Evolutionary conservation across 768 basidiomycete genomes (phyloP).

Genomic region (Trametes cubensis): DNA sequence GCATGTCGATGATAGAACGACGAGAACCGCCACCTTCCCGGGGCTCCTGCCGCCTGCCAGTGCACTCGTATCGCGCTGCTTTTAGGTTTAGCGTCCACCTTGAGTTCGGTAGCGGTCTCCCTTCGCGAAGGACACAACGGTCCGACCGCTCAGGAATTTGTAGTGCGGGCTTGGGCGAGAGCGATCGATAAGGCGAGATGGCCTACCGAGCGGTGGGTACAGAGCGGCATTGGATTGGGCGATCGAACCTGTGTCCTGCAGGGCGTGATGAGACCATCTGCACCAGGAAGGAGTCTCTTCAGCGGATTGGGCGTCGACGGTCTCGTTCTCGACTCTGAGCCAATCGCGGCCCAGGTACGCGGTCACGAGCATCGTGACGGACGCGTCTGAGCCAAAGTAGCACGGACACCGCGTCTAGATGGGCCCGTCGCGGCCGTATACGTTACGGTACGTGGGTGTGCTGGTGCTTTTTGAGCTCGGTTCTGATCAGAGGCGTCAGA

Average conservation of each 20-base stretch:
- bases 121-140: slow-evolving; percentile 14
- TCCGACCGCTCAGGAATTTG: slow-evolving; percentile 12
- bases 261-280: too few species aligned
- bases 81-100: slow-evolving; percentile 6
- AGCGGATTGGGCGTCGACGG: not conserved
- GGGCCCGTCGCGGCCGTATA: not conserved
- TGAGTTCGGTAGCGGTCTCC: slow-evolving; percentile 8
- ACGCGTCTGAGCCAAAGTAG: slow-evolving; percentile 1
- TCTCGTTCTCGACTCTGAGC: not conserved
- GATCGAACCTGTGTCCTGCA: not conserved
- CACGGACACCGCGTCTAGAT: not conserved
- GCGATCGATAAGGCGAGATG: slow-evolving; percentile 11
- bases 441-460: not conserved
- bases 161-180: slow-evolving; percentile 1
- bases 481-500: too few species aligned
- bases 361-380: slow-evolving; percentile 15
- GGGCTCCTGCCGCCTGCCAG: not conserved
- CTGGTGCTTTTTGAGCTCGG: too few species aligned
- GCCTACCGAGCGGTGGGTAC: not conserved
- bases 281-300: too few species aligned
- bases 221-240: slow-evolving; percentile 1
- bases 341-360: slow-evolving; percentile 5
- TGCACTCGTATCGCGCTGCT: slow-evolving; percentile 3
- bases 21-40: not conserved
- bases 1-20: slow-evolving; percentile 14